Evolutionary conservation across 768 basidiomycete species (phyloP), one percentile per base, ranked within the genome.

Genomic region (Auriscalpium microsporum): DNA sequence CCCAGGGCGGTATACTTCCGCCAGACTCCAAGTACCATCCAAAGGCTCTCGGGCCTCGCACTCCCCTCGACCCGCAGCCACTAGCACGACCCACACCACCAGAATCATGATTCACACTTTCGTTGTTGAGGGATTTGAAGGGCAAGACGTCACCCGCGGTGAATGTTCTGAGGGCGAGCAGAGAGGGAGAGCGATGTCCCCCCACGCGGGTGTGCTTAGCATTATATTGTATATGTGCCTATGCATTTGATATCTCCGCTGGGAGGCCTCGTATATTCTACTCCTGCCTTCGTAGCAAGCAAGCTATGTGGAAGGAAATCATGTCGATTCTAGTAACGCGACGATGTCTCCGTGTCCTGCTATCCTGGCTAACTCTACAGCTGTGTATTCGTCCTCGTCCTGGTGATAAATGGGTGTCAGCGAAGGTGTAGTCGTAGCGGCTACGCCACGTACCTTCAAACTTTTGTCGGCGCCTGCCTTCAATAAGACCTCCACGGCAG

Each of bases 371-470:
- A 90, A 67, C 55, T 85, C 79, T n/a, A 67, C 54, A 3, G 83
- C 79, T 3, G 80, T 79, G 55, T 83, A 71, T 28, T 76, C 83
- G 63, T 90, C 87, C 34, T 79, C 71, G 64, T 90, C 87, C 87
- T 90, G 63, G 28, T 48, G 14, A 51, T 53, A 28, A 55, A 37
- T 23, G 33, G 58, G 9, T 62, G 52, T 53, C 47, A 54, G 51
- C 28, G 46, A 36, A 51, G 10, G 36, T 21, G n/a, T 40, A 33
- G 10, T 36, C 34, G 9, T 38, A 16, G 7, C 52, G 47, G 47
- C 42, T 17, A 56, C 45, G 38, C 56, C 57, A 46, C 60, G 45
- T 58, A 90, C 93, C 78, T 86, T 83, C 45, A 87, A 70, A 35
- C 69, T 68, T 45, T 63, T 67, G 62, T 91, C 81, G 6, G 86